A percentile compares a stretch with the other conserved stretches of the same genome.
These are phyloP conservation scores for Ascochyta viciae-villosae DNA, from an alignment of 2,329 filamentous ascomycete species.

Conservation along the genomic window DNA sequence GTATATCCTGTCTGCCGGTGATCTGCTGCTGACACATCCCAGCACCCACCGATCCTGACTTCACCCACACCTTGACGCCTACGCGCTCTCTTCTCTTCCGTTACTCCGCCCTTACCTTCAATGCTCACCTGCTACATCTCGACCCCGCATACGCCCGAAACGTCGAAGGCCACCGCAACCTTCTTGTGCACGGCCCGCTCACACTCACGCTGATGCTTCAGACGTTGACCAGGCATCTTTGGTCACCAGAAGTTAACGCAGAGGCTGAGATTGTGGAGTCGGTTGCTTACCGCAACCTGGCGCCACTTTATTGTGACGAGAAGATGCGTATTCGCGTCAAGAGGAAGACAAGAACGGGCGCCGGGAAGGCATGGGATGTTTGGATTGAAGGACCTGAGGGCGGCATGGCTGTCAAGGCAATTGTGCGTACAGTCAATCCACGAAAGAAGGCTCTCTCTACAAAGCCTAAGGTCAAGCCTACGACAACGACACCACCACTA, in stretches of 20 bases:
- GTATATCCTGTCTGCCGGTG: slow-evolving; percentile 5
- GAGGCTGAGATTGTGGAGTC: slow-evolving; percentile 53
- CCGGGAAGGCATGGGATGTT: slow-evolving; percentile 42
- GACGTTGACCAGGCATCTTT: slow-evolving; percentile 57
- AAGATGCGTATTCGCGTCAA: slow-evolving; percentile 73
- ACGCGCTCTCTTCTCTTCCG: slow-evolving; percentile 79
- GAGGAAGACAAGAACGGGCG: slow-evolving; percentile 43
- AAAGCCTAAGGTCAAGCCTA: neutral
- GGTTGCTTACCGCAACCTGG: slow-evolving; percentile 81
- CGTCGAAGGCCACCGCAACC: slow-evolving; percentile 75
- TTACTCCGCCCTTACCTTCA: slow-evolving; percentile 85
- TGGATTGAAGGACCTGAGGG: slow-evolving; percentile 53
- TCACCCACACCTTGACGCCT: slow-evolving; percentile 68
- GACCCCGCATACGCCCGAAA: slow-evolving; percentile 73
- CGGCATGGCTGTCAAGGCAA: slow-evolving; percentile 55
- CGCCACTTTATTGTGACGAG: slow-evolving; percentile 79
- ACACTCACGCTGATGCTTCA: slow-evolving; percentile 78
- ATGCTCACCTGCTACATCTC: slow-evolving; percentile 90
- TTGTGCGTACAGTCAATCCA: slow-evolving; percentile 22
- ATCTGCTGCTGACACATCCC: slow-evolving; percentile 24
- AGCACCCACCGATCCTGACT: slow-evolving; percentile 61
- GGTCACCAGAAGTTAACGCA: neutral
- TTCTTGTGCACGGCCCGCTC: slow-evolving; percentile 88
- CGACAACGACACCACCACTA: neutral
- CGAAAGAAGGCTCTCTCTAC: neutral